Conservation (phyloP, 2,329 filamentous ascomycete species). For the Arachnopeziza araneosa region DNA sequence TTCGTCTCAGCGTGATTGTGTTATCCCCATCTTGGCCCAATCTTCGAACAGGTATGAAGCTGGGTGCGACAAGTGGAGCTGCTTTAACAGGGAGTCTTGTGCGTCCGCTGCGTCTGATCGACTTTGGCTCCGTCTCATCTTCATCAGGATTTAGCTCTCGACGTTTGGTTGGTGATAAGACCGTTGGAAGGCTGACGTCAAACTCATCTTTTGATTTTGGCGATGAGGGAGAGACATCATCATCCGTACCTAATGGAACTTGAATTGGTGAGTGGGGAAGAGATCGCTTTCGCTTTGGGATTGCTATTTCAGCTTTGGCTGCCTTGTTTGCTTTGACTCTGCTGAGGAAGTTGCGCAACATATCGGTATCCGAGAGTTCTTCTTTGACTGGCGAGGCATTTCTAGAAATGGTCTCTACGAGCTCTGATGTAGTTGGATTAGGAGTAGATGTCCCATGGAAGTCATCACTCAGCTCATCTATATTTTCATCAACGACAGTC, state of each 20-base stretch:
- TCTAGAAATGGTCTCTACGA: slow-evolving; percentile 11
- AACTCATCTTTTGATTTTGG: slow-evolving; percentile 21
- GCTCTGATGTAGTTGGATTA: slow-evolving; percentile 9
- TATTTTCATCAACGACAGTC: not conserved
- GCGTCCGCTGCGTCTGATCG: slow-evolving; percentile 28
- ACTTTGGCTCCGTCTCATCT: slow-evolving; percentile 17
- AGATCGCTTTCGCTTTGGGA: slow-evolving; percentile 25
- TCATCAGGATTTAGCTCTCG: slow-evolving; percentile 14
- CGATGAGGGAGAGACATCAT: slow-evolving; percentile 17
- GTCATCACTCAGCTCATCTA: slow-evolving; percentile 5
- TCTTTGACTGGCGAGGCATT: slow-evolving; percentile 3
- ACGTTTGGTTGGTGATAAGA: slow-evolving; percentile 16
- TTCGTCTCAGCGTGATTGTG: slow-evolving; percentile 28
- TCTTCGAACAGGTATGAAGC: slow-evolving; percentile 29
- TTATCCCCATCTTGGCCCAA: slow-evolving; percentile 27
- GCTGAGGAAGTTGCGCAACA: slow-evolving; percentile 33
- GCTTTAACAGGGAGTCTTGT: slow-evolving; percentile 28
- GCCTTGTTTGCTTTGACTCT: slow-evolving; percentile 33
- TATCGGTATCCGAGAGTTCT: slow-evolving; percentile 26
- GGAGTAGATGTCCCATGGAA: slow-evolving; percentile 8
- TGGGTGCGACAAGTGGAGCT: slow-evolving; percentile 20
- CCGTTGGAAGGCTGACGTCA: slow-evolving; percentile 13
- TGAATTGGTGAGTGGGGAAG: slow-evolving; percentile 29
- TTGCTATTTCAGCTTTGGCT: slow-evolving; percentile 24
- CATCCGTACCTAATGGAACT: slow-evolving; percentile 22